A percentile compares a stretch with the other conserved stretches of the same genome.
phyloP scores from a whole-genome alignment of 1,284 basidiomycete genomes.

The Ganoderma meredithae region DNA sequence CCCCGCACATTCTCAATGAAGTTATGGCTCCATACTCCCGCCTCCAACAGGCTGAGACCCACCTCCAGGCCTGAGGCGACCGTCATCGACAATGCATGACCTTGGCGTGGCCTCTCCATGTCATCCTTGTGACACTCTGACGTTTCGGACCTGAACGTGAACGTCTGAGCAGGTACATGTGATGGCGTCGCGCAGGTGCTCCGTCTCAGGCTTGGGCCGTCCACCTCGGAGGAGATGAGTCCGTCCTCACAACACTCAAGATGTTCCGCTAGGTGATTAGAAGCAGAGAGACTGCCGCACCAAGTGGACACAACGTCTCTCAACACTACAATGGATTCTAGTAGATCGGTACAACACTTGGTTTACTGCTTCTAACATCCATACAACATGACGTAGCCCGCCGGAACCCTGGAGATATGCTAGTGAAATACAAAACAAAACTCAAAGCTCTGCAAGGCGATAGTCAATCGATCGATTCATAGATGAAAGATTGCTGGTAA shows the following conservation, averaged over 20 bases:
- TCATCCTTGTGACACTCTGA: neutral
- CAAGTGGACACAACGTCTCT: neutral
- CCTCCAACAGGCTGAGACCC: neutral
- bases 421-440: constrained; percentile 9
- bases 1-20: no score
- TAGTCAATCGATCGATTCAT: neutral
- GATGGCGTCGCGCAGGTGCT: neutral
- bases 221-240: neutral
- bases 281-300: no score
- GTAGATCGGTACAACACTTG: constrained; percentile 30
- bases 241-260: neutral
- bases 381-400: constrained; percentile 26
- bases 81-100: no score
- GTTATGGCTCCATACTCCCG: neutral
- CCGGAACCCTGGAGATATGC: constrained; percentile 11
- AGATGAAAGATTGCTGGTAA: neutral
- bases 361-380: constrained; percentile 28
- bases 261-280: neutral
- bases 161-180: neutral
- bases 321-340: constrained; percentile 22
- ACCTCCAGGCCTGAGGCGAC: no score
- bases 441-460: constrained; percentile 25
- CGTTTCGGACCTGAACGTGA: neutral
- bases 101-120: neutral
- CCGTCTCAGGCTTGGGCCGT: neutral